Base-by-base conservation (phyloP, 768 basidiomycete species). In the Daedalea quercina region DNA sequence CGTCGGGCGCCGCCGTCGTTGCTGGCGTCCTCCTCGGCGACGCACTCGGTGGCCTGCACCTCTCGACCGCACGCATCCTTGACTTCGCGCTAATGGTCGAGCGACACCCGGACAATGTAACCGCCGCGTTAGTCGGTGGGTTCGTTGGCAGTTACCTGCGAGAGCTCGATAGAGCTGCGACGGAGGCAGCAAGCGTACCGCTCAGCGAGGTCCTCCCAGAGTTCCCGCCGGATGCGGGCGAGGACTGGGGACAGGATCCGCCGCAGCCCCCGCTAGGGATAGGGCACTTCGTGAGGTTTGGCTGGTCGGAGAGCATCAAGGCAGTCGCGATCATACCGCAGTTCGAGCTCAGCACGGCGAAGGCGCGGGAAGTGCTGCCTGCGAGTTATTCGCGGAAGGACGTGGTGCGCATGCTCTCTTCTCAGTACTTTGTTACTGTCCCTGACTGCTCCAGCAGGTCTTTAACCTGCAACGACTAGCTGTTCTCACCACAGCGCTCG, bases 71-170 rank as follows among this genome's bases (percentile, higher is more conserved):
- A 41, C 82, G 96, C 23, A 73, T 95, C 61, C 81, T 98, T 55
- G 96, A 99, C 71, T 95, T 90, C 64, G 94, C 95, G 1, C 77
- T 99, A 50, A 99, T 99, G 96, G 94, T 99, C 63, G 96, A 99
- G 71, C 80, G 96, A 17, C 96, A 99, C 67, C 96, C 96, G 15
- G 96, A 99, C 70, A 99, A 99, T 67, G 94, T 99, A 64, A 96
- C 96, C 0, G 96, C 96, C 2, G 95, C 94, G 0, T 81, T 99
- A 34, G 80, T 97, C 17, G 96, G 96, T 33, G 96, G 96, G 0
- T 98, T 99, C 69, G 91, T 97, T 23, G 96, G 96, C 19, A 90
- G 89, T 2, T 99, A 98, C 74, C 79, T 98, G 49, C 81, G 87
- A 55, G 95, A 96, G 68, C 79, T 98, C 44, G 90, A 90, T 60